phyloP scores from a whole-genome alignment of 345 rosid genomes.

The Eucalyptus pauciflora region DNA sequence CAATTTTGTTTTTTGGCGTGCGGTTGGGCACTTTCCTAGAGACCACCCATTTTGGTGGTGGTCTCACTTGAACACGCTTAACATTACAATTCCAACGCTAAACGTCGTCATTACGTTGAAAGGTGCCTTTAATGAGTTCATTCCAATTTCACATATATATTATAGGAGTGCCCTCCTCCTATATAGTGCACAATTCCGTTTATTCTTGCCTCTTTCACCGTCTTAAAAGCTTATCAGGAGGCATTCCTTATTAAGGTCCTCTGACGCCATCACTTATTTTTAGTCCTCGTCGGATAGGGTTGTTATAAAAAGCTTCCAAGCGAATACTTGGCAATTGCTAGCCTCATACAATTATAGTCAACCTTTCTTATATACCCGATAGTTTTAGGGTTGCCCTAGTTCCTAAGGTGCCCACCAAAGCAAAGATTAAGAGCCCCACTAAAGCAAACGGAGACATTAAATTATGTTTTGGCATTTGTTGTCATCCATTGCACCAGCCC shows the following conservation, averaged over 20 bases:
- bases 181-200: neutral
- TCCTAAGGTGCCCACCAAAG: neutral
- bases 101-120: neutral
- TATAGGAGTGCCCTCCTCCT: neutral
- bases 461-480: neutral
- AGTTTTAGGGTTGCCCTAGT: neutral
- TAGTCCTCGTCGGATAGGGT: neutral
- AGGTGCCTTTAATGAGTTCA: neutral
- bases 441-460: neutral
- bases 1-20: neutral
- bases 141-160: neutral
- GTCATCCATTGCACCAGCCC: neutral
- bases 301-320: neutral
- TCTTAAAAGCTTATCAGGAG: neutral
- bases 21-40: neutral
- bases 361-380: neutral
- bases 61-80: neutral
- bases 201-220: accelerated
- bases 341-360: neutral
- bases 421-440: neutral
- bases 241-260: accelerated
- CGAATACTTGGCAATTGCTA: neutral
- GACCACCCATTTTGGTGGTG: neutral
- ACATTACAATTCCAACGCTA: neutral
- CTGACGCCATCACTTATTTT: neutral